These are phyloP conservation scores for Scleromitrula shiraiana DNA, from an alignment of 2,329 filamentous ascomycete species.

Conservation along the genomic window DNA sequence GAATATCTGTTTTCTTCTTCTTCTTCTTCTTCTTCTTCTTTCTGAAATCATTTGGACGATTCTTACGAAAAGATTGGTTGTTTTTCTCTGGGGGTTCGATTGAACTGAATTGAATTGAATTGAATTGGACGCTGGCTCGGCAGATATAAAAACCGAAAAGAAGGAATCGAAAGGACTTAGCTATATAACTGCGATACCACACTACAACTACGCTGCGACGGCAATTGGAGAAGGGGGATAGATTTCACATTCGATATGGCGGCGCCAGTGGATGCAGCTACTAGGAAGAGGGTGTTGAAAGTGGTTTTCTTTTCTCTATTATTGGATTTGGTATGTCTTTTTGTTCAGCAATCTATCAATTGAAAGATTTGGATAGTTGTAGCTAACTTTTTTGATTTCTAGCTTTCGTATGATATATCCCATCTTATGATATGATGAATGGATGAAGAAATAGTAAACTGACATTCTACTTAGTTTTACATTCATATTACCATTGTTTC, in stretches of 20 bases:
- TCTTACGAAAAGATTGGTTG: too few species aligned
- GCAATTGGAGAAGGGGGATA: background rate
- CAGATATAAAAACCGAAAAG: too few species aligned
- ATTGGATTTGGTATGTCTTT: slow-evolving; percentile 67
- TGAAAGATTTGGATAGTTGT: background rate
- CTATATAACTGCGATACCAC: too few species aligned
- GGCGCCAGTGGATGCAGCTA: slow-evolving; percentile 40
- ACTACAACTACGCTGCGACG: background rate
- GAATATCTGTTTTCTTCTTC: too few species aligned
- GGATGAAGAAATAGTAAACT: background rate
- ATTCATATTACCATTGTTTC: slow-evolving; percentile 94
- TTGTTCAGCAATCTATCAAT: background rate
- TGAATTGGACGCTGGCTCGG: too few species aligned
- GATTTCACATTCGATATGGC: slow-evolving; percentile 19
- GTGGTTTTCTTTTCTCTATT: slow-evolving; percentile 86
- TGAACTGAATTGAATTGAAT: too few species aligned
- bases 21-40: too few species aligned
- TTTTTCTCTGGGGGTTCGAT: too few species aligned
- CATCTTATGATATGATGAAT: background rate
- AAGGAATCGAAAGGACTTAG: too few species aligned
- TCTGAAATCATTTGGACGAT: too few species aligned
- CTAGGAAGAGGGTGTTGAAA: slow-evolving; percentile 72
- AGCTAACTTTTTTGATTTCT: slow-evolving; percentile 4
- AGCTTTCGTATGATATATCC: slow-evolving; percentile 10
- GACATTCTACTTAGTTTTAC: slow-evolving; percentile 52